Percentiles rank a stretch among this genome's conserved stretches.
phyloP scores from a whole-genome alignment of 2,329 filamentous ascomycete species.

The Aspergillus ustus region DNA sequence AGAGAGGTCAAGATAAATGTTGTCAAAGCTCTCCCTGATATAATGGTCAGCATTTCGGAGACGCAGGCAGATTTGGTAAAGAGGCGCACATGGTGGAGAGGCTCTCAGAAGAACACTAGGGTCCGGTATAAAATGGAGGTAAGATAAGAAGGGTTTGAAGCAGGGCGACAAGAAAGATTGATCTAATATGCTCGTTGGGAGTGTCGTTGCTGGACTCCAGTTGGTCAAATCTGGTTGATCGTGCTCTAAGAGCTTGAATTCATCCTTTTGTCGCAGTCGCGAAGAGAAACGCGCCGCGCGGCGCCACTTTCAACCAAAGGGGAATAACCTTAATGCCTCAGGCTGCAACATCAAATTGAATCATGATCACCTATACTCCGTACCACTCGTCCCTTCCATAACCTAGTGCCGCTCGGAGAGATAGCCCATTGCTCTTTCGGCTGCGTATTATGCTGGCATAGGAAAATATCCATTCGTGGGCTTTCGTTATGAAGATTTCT shows the following conservation, averaged over 20 bases:
- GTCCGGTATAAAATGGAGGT: neutral
- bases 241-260: conserved; percentile 1
- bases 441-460: no score
- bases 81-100: conserved; percentile 12
- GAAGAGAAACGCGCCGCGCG: neutral
- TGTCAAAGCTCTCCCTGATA: conserved; percentile 87
- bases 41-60: conserved; percentile 17
- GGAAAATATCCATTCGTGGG: no score
- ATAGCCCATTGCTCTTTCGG: no score
- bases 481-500: no score
- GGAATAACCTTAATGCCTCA: conserved; percentile 6
- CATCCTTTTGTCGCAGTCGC: neutral
- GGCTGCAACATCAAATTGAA: neutral
- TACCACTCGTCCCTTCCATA: no score
- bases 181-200: neutral
- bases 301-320: conserved; percentile 11
- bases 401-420: no score
- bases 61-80: neutral
- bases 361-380: no score
- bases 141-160: neutral
- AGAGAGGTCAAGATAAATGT: conserved; percentile 94
- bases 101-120: neutral
- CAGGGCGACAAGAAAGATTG: neutral
- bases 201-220: neutral
- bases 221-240: neutral